Evolutionary conservation across 1,139 yeast species (phyloP).

Genomic region (Geotrichum klebahnii): DNA sequence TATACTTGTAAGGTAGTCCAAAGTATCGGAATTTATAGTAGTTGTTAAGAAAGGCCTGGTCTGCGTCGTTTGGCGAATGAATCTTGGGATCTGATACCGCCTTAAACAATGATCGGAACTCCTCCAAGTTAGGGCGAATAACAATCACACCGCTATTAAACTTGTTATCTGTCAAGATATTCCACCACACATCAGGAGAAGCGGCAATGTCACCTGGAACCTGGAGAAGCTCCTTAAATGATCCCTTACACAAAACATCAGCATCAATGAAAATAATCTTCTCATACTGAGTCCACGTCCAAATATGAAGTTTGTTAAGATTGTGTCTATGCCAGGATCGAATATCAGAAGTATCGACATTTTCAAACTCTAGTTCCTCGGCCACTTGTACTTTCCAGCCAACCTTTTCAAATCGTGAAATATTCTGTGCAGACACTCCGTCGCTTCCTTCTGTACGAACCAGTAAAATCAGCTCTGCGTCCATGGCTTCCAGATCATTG

Average conservation of each 20-base stretch:
- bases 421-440: slow-evolving; percentile 29
- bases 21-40: slow-evolving; percentile 27
- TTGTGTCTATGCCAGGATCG: slow-evolving; percentile 30
- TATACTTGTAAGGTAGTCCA: slow-evolving; percentile 30
- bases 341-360: slow-evolving; percentile 26
- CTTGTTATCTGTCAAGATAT: slow-evolving; percentile 26
- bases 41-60: slow-evolving; percentile 30
- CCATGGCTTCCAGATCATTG: slow-evolving; percentile 30
- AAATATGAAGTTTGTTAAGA: slow-evolving; percentile 29
- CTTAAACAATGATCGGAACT: slow-evolving; percentile 26
- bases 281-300: slow-evolving; percentile 33
- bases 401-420: slow-evolving; percentile 27
- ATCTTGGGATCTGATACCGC: slow-evolving; percentile 30
- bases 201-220: slow-evolving; percentile 32
- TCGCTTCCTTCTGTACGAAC: slow-evolving; percentile 30
- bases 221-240: slow-evolving; percentile 27
- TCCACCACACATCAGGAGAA: slow-evolving; percentile 31
- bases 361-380: slow-evolving; percentile 28
- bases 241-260: slow-evolving; percentile 30
- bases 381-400: slow-evolving; percentile 30
- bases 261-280: slow-evolving; percentile 31
- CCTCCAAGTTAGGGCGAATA: slow-evolving; percentile 29
- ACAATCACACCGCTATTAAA: slow-evolving; percentile 31
- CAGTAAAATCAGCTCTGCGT: slow-evolving; percentile 29
- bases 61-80: slow-evolving; percentile 32